Conservation (phyloP, 2,329 filamentous ascomycete species). For the Trichoderma atroviride region DNA sequence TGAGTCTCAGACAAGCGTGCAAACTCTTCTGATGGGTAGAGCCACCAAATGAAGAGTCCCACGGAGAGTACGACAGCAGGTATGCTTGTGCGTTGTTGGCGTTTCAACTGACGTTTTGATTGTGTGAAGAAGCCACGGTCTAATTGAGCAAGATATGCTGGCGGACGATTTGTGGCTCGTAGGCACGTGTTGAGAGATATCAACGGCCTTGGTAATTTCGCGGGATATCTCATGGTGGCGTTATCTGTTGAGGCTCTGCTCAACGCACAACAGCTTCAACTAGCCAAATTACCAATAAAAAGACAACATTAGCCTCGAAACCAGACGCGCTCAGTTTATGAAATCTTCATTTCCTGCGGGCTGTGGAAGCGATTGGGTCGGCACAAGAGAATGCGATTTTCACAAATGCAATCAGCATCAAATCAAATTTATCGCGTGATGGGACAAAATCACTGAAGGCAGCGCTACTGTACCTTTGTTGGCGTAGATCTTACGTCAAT, state of each 20-base stretch:
- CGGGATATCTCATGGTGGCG: constrained; percentile 28
- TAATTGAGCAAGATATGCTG: constrained; percentile 30
- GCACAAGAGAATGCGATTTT: background rate
- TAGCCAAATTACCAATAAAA: background rate
- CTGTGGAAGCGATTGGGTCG: constrained; percentile 3
- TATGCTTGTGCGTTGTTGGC: constrained; percentile 30
- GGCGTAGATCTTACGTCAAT: constrained; percentile 26
- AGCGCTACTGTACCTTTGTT: constrained; percentile 16
- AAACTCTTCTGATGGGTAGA: constrained; percentile 50
- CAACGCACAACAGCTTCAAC: background rate
- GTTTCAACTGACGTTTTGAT: constrained; percentile 31
- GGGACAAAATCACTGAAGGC: background rate
- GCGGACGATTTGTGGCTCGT: constrained; percentile 16
- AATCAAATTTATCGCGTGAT: constrained; percentile 8
- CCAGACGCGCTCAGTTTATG: background rate
- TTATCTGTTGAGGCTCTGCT: background rate
- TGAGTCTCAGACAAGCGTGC: constrained; percentile 38
- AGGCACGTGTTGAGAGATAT: constrained; percentile 9
- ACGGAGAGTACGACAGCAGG: constrained; percentile 41
- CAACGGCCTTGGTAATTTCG: constrained; percentile 25
- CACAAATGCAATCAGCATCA: background rate
- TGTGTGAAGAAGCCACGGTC: constrained; percentile 29
- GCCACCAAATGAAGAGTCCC: constrained; percentile 47
- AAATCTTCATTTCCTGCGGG: constrained; percentile 3
- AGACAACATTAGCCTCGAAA: background rate